These are phyloP conservation scores for Rosa multiflora DNA, from an alignment of 306 rosid species.

Conservation along the genomic window DNA sequence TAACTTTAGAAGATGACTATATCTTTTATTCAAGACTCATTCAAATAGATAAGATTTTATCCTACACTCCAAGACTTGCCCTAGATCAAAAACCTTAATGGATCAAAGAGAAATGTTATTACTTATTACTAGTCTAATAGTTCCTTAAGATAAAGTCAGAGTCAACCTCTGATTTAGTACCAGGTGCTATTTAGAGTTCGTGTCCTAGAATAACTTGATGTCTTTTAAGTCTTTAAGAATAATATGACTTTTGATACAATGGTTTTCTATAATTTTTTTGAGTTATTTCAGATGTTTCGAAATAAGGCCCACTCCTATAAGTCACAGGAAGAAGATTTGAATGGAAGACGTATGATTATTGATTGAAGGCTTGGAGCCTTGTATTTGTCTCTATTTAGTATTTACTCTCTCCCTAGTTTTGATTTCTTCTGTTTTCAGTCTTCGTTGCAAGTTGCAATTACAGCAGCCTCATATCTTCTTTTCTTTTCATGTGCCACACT, in stretches of 20 bases:
- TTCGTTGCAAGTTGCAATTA: background rate
- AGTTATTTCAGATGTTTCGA: background rate
- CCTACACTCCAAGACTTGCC: background rate
- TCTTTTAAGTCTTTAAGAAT: background rate
- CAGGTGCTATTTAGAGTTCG: background rate
- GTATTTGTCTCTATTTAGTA: background rate
- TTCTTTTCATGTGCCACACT: background rate
- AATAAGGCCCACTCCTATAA: background rate
- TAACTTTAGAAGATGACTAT: background rate
- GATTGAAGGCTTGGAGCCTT: background rate
- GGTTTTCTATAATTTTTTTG: background rate
- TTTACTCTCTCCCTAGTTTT: background rate
- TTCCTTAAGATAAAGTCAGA: background rate
- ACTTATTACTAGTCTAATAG: background rate
- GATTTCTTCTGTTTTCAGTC: background rate
- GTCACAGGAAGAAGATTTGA: background rate
- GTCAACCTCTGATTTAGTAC: background rate
- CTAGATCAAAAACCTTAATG: background rate
- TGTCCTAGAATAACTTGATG: background rate
- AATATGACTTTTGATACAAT: background rate
- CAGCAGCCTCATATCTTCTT: background rate
- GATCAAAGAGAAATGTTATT: background rate
- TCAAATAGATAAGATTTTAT: background rate
- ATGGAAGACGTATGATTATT: background rate
- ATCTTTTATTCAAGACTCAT: background rate